A percentile compares a stretch with the other conserved stretches of the same genome.
Conservation (phyloP, 768 basidiomycete species). For the Clavaria fumosa region DNA sequence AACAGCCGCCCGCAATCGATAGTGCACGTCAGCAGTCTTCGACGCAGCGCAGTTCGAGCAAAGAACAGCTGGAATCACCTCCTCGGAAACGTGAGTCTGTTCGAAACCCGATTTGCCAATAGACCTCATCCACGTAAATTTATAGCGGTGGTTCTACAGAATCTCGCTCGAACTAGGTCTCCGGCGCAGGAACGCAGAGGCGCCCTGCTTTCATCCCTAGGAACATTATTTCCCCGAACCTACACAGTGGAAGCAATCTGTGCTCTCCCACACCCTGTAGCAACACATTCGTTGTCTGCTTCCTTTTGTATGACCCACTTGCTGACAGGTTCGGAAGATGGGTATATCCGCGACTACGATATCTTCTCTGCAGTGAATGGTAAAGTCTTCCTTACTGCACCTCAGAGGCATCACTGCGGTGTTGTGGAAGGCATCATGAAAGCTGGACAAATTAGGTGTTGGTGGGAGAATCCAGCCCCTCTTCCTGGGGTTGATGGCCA, state of each 20-base stretch:
- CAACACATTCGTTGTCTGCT: conserved; percentile 77
- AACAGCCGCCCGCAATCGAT: conserved; percentile 42
- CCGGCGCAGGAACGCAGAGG: conserved; percentile 40
- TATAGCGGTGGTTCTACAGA: conserved; percentile 17
- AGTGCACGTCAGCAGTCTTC: no score
- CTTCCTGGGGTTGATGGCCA: conserved; percentile 15
- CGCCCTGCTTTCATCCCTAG: conserved; percentile 21
- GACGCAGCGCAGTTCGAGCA: no score
- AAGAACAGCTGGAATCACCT: no score
- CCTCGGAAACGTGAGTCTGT: no score
- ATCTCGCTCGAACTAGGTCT: conserved; percentile 30
- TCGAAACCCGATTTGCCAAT: no score
- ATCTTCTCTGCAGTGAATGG: conserved; percentile 81
- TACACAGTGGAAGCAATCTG: conserved; percentile 85
- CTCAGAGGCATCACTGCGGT: conserved; percentile 77
- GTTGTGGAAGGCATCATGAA: conserved; percentile 89
- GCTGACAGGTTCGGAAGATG: conserved; percentile 85
- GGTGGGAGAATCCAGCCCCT: conserved; percentile 73
- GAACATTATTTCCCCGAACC: conserved; percentile 26
- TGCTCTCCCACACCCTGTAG: conserved; percentile 77
- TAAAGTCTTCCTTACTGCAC: conserved; percentile 72
- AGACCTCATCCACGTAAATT: no score
- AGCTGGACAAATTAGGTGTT: conserved; percentile 68
- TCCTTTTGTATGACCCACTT: conserved; percentile 81
- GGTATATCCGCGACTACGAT: conserved; percentile 87